Conservation (phyloP, 129 eudicot genomes). For the Sambucus nigra region DNA sequence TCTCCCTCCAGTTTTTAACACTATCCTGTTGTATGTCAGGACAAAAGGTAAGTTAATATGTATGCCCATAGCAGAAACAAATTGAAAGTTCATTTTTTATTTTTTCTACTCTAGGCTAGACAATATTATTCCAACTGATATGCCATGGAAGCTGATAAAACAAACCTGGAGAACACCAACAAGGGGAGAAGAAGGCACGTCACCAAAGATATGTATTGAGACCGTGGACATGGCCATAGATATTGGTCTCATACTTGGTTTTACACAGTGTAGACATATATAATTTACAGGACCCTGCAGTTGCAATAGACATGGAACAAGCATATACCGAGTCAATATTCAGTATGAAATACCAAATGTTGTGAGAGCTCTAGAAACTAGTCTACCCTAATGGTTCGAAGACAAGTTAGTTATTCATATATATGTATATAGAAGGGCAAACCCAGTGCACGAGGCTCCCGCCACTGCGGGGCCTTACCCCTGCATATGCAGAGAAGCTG, state of each 20-base stretch:
- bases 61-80: background rate
- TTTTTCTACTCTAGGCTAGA: background rate
- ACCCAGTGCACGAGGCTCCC: no score
- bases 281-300: slow-evolving; percentile 91
- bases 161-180: slow-evolving; percentile 89
- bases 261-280: slow-evolving; percentile 78
- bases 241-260: slow-evolving; percentile 86
- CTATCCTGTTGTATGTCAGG: slow-evolving; percentile 45
- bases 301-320: background rate
- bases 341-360: no score
- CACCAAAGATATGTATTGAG: slow-evolving; percentile 83
- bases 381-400: no score
- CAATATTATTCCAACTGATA: background rate
- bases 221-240: slow-evolving; percentile 96
- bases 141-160: background rate
- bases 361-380: no score
- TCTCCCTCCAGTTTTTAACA: slow-evolving; percentile 69
- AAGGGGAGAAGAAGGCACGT: slow-evolving; percentile 94
- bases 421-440: no score
- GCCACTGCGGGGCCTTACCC: no score
- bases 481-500: no score
- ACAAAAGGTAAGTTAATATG: background rate
- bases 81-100: no score
- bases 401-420: no score
- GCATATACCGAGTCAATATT: background rate